Evolutionary conservation across 139 green algal species (phyloP), one percentile per base, ranked within the genome.

Genomic region (Micractinium conductrix): DNA sequence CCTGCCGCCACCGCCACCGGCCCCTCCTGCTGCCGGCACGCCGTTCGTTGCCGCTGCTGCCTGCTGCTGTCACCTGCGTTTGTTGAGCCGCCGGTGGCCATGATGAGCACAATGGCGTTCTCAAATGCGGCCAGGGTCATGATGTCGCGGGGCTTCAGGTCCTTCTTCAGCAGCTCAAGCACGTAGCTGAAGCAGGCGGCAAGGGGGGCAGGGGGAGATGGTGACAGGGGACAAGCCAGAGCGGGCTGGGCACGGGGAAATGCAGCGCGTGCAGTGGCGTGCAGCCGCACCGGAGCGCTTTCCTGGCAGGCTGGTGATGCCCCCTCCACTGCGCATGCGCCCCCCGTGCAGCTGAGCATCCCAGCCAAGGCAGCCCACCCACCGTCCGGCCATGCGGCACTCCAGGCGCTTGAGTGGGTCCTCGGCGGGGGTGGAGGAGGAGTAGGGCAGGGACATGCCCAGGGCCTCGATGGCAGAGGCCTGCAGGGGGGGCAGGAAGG

Each of bases 71-170:
- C 21, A 95, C 96, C 70, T 92, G 97, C 97, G 85, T 99, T 99
- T 78, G 97, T 99, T 78, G 93, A 98, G 45, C 97, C 97, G 9
- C 97, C 97, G 38, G 95, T 91, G 0, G 95, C 96, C 93, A 99
- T 99, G 73, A 98, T 86, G 1, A 95, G 84, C 3, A 93, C 89
- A 84, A 99, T 98, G 38, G 97, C 96, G 84, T 99, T 99, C 87
- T 99, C 96, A 91, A 99, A 98, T 3, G 97, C 93, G 21, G 89
- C 82, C 28, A 89, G 85, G 26, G 95, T 99, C 94, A 99, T 98
- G 91, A 99, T 99, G 92, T 99, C 96, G 9, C 91, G 84, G 10
- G 97, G 97, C 90, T 97, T 98, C 67, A 99, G 86, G 92, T 99
- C 96, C 24, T 85, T 81, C 89, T 98, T 94, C 72, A 98, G 85